Base-by-base conservation (phyloP, 1,284 basidiomycete species). In the Heterobasidion parviporum region DNA sequence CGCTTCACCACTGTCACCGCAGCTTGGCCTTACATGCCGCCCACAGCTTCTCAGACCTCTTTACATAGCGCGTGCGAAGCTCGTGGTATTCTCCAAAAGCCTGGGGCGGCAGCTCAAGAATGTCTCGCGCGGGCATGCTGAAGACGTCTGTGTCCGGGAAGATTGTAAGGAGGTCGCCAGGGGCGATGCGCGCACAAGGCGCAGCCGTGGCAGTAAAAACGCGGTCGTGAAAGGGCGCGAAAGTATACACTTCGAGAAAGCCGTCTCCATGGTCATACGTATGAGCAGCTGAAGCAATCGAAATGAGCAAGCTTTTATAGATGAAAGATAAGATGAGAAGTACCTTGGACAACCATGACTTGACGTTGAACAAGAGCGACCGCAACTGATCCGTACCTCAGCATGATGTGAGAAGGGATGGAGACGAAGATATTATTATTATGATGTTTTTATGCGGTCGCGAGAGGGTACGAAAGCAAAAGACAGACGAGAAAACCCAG, bases 311-410 rank as follows among this genome's bases (percentile, higher is more conserved):
- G 50, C 36, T 18, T 48, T 53, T 15, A 16, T 16, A 41, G 14
- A 32, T 49, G 41, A 3, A n/a, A 16, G 32, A 14, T 1, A 1
- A 46, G n/a, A 41, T 2, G 36, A n/a, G 52, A 60, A 67, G 57
- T 61, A 83, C 84, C 79, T 80, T 83, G 79, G 36, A 87, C 79
- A 57, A 87, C 65, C 73, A 78, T 79, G 26, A 87, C 79, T 63
- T 82, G 79, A 61, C 76, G 79, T 60, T 82, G 79, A 52, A 87
- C 81, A 56, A 86, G 65, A 33, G 85, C 85, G 56, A 87, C 76
- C 54, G 82, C 85, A 57, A 86, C 69, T 47, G 77, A 75, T 53
- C 84, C 81, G 64, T 78, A 69, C 12, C 38, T 41, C 38, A 41
- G 38, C 38, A 41, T 41, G 8, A 41, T 41, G n/a, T 10, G 50